These are phyloP conservation scores for Ustilago shanxiensis DNA, from an alignment of 1,284 basidiomycete species.

Conservation along the genomic window DNA sequence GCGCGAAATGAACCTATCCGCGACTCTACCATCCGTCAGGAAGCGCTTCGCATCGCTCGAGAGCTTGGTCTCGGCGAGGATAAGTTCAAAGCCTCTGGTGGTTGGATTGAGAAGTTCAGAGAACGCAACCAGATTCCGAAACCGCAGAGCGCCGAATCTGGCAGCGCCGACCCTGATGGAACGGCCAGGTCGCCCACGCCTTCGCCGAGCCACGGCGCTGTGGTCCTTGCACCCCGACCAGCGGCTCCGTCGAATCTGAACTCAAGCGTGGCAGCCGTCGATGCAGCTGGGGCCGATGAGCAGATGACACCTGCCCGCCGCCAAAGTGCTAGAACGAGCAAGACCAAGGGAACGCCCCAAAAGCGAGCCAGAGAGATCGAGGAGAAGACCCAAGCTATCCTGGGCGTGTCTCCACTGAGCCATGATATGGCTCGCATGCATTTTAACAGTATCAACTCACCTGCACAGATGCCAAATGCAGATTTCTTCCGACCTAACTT, in stretches of 20 bases:
- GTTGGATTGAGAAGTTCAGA: constrained; percentile 93
- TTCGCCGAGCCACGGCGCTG: neutral
- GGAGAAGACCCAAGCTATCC: constrained; percentile 16
- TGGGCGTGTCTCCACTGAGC: constrained; percentile 40
- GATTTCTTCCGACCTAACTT: constrained; percentile 25
- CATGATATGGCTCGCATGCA: constrained; percentile 46
- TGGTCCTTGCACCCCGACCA: constrained; percentile 5
- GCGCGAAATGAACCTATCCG: constrained; percentile 75
- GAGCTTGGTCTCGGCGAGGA: constrained; percentile 76
- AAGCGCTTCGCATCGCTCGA: constrained; percentile 79
- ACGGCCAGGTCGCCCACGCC: constrained; percentile 3
- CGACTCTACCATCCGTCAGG: constrained; percentile 79
- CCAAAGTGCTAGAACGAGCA: constrained; percentile 18
- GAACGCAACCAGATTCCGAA: constrained; percentile 80
- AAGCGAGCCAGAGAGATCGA: constrained; percentile 33
- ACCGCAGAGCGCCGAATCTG: constrained; percentile 11
- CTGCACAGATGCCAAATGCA: constrained; percentile 8
- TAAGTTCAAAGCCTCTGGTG: constrained; percentile 87
- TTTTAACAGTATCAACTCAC: constrained; percentile 15
- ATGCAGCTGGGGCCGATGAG: neutral
- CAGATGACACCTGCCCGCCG: constrained; percentile 21
- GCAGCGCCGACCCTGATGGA: neutral
- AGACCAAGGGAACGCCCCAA: constrained; percentile 25
- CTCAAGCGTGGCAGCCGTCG: neutral
- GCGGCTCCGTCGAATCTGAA: neutral